Evolutionary conservation across 768 basidiomycete species (phyloP), one percentile per base, ranked within the genome.

Genomic region (Psilocybe sp.): DNA sequence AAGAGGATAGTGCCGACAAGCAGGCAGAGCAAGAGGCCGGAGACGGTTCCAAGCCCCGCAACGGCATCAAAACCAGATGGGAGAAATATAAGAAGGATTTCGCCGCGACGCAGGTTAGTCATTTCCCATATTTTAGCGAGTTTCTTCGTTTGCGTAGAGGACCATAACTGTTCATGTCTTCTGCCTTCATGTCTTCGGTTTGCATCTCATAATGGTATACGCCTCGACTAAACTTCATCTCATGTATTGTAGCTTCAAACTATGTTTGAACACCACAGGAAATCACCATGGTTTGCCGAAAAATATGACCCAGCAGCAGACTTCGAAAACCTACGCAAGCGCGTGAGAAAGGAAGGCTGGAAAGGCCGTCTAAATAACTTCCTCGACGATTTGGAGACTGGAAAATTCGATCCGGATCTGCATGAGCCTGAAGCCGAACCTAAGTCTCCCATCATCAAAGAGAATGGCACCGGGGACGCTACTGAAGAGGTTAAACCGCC

Each of bases 261-360:
- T 50, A 88, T 98, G 80, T 97, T 92, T 78, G 89, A 97, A 32
- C 89, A 92, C 69, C 95, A 98, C 74, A 82, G 85, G 70, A 87
- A 88, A 63, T 92, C 91, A n/a, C 87, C 92, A 12, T 98, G 95
- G 95, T 98, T 97, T 75, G 82, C 84, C 49, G 95, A 98, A 77
- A 91, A 92, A 68, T 98, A 98, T 73, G 91, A 93, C 53, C 87
- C 87, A 49, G 69, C 82, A 37, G 74, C 81, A 45, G 87, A 91
- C 59, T 81, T 79, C 62, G 77, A 80, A 48, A 75, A 77, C 47
- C 72, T 94, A 65, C 87, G 95, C 60, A 76, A 75, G 54, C 79
- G 92, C 58, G 82, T 93, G 54, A 81, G 89, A 64, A 87, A 84
- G 69, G 83, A 89, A 56, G 95, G 92, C 20, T 90, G 93, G 87